These are phyloP conservation scores for Hypoxylon fuscum DNA, from an alignment of 495 filamentous ascomycete species.

Conservation along the genomic window DNA sequence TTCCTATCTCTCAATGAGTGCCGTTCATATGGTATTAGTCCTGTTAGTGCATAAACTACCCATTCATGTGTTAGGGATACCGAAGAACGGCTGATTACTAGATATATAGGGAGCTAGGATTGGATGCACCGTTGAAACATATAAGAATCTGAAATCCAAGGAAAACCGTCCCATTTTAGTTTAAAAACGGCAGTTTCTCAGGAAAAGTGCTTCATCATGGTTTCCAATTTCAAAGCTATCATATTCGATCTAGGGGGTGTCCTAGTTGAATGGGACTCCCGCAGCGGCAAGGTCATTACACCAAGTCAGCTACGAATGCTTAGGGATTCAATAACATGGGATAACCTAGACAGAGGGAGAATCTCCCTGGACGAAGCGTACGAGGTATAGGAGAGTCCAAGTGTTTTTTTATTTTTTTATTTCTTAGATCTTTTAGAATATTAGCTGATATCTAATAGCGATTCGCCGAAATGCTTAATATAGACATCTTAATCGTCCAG, in stretches of 20 bases:
- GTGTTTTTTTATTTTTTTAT: background rate
- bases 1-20: no score
- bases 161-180: no score
- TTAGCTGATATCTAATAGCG: slow-evolving; percentile 5
- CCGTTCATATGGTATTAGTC: no score
- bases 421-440: background rate
- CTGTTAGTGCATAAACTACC: no score
- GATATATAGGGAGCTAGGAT: no score
- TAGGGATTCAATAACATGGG: slow-evolving; percentile 7
- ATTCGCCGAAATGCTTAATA: background rate
- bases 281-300: background rate
- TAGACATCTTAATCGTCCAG: slow-evolving; percentile 5
- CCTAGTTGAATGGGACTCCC: slow-evolving; percentile 18
- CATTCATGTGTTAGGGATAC: no score
- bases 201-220: no score
- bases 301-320: slow-evolving; percentile 5
- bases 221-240: slow-evolving; percentile 8
- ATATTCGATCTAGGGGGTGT: slow-evolving; percentile 24
- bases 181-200: no score
- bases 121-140: no score
- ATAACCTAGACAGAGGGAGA: slow-evolving; percentile 12
- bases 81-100: no score
- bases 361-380: slow-evolving; percentile 14
- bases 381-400: no score
- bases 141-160: no score